Base-by-base conservation (phyloP, 2,329 filamentous ascomycete species). In the Phialocephala sp. region DNA sequence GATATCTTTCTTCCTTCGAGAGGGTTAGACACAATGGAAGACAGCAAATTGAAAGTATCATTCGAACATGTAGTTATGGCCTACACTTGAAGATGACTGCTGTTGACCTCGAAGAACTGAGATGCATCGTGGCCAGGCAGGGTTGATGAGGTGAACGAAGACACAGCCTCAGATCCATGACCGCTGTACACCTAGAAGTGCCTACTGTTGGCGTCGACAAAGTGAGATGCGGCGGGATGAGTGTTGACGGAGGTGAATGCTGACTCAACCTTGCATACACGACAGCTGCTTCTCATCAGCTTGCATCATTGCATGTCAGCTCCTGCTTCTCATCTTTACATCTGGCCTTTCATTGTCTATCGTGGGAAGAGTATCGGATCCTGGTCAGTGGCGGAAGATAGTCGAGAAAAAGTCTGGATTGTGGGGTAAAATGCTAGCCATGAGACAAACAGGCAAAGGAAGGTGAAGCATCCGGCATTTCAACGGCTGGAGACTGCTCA, bases 401-500 rank as follows among this genome's bases (percentile, higher is more conserved):
- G 55, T 22, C 18, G 4, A 20, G 11, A 36, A 39, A 12, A 36
- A 37, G 32, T 37, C 18, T 24, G 24, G 59, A 61, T 14, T 54
- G 59, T 54, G 59, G 59, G 59, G 59, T 61, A 61, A 54, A 14
- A 39, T 27, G n/a, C 43, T 22, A 37, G 2, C n/a, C 39, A 5
- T 54, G 43, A 54, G 39, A 61, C 59, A 59, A 24, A 41, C 45
- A 52, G 35, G 27, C 27, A 32, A 54, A 18, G 27, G 58, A 54
- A 52, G 37, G 18, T 54, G 59, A 52, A 60, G 45, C 59, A 52
- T 61, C 59, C 59, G 59, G 59, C 59, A 61, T 45, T 54, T 61
- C 59, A 20, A 22, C 32, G 20, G 32, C 32, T 22, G 4, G 18
- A 35, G 9, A 37, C 8, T 22, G 5, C 2, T 14, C 32, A 12